Conservation (phyloP, 2,329 filamentous ascomycete species). For the Ascochyta fabae region DNA sequence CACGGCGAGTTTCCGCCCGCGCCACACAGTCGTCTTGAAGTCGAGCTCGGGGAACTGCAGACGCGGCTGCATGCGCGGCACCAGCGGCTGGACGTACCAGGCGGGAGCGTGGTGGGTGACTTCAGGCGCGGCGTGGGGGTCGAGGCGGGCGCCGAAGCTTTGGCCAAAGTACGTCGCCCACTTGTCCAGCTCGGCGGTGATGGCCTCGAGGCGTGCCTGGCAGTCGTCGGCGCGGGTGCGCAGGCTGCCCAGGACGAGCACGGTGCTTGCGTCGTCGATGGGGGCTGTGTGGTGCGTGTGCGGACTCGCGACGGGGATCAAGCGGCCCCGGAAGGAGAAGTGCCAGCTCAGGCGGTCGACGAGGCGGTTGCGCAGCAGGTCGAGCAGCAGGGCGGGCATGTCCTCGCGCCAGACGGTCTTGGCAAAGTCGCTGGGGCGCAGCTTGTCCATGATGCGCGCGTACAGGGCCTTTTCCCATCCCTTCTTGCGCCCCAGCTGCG, state of each 20-base stretch:
- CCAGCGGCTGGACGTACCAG: slow-evolving; percentile 38
- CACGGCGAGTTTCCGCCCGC: slow-evolving; percentile 39
- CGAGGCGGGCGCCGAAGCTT: slow-evolving; percentile 22
- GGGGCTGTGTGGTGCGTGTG: slow-evolving; percentile 24
- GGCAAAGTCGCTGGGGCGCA: slow-evolving; percentile 37
- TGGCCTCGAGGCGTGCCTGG: slow-evolving; percentile 20
- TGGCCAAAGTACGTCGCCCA: slow-evolving; percentile 27
- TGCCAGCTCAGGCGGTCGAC: slow-evolving; percentile 47
- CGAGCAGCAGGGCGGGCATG: slow-evolving; percentile 53
- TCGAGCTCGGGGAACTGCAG: slow-evolving; percentile 39
- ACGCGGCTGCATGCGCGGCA: slow-evolving; percentile 37
- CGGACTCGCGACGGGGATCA: slow-evolving; percentile 33
- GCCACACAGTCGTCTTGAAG: slow-evolving; percentile 39
- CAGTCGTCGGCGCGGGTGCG: slow-evolving; percentile 34
- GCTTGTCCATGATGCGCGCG: slow-evolving; percentile 44
- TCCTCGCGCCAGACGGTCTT: slow-evolving; percentile 56
- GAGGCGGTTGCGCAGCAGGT: slow-evolving; percentile 46
- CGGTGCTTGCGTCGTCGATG: slow-evolving; percentile 39
- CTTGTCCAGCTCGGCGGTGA: slow-evolving; percentile 31
- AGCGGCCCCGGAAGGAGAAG: slow-evolving; percentile 32
- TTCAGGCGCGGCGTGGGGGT: slow-evolving; percentile 32
- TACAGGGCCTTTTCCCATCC: slow-evolving; percentile 31
- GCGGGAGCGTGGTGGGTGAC: slow-evolving; percentile 33
- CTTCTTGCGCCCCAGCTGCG: slow-evolving; percentile 29
- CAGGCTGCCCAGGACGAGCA: slow-evolving; percentile 36